phyloP scores from a whole-genome alignment of 2,329 filamentous ascomycete genomes.

The Venturiaceae sp. region DNA sequence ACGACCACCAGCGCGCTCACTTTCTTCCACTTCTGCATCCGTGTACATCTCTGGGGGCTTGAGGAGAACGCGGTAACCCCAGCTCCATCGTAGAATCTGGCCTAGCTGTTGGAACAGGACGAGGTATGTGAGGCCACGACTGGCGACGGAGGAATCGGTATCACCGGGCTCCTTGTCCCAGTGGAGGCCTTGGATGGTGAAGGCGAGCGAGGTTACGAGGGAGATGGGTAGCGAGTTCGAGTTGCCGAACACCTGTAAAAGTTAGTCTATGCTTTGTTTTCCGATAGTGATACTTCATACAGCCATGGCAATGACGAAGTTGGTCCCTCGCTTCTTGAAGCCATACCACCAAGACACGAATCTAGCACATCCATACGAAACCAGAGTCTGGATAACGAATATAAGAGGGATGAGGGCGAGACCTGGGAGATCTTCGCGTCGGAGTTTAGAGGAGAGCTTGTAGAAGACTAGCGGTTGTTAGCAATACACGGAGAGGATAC shows the following conservation, averaged over 20 bases:
- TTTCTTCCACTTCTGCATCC: conserved; percentile 49
- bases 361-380: conserved; percentile 72
- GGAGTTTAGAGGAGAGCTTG: conserved; percentile 90
- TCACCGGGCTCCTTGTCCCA: conserved; percentile 89
- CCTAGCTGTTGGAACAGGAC: conserved; percentile 97
- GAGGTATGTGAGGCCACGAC: conserved; percentile 87
- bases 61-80: conserved; percentile 93
- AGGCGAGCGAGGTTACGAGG: conserved; percentile 83
- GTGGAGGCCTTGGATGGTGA: conserved; percentile 84
- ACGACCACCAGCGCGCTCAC: conserved; percentile 14
- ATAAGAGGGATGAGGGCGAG: conserved; percentile 93
- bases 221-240: conserved; percentile 97
- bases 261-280: conserved; percentile 9
- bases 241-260: conserved; percentile 73
- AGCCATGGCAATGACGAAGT: conserved; percentile 96
- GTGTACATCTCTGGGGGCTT: conserved; percentile 69
- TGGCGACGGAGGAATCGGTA: conserved; percentile 89
- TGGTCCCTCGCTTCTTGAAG: conserved; percentile 75
- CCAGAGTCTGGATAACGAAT: conserved; percentile 75
- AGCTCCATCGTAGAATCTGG: conserved; percentile 92
- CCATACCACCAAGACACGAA: conserved; percentile 64
- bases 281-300: conserved; percentile 31
- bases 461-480: conserved; percentile 63
- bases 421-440: conserved; percentile 79
- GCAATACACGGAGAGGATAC: neutral